phyloP scores from a whole-genome alignment of 257 asterid genomes.

The Forsythia viridissima region DNA sequence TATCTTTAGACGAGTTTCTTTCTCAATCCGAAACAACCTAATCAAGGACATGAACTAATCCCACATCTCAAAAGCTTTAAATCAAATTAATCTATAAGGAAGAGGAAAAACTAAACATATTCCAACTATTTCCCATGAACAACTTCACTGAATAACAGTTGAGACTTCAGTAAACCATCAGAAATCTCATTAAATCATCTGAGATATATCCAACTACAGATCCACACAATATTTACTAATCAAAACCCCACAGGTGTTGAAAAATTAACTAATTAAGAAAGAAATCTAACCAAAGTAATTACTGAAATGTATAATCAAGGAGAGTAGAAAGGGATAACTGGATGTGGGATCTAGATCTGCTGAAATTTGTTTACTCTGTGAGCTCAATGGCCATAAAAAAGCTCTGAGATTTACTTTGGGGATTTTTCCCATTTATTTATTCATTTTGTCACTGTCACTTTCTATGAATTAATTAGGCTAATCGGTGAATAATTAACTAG shows the following conservation, averaged over 20 bases:
- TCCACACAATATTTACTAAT: neutral
- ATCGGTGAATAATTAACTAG: too few relatives aligned
- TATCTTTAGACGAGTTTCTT: neutral
- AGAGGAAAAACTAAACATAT: neutral
- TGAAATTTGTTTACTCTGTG: slow-evolving; percentile 23
- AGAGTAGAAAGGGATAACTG: slow-evolving; percentile 14
- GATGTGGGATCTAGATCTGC: slow-evolving; percentile 47
- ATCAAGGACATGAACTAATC: slow-evolving; percentile 1
- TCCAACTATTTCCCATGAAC: neutral
- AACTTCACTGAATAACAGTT: slow-evolving; percentile 5
- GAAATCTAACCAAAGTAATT: neutral
- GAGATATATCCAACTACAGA: slow-evolving; percentile 5
- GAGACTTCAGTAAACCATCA: neutral
- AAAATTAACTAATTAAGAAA: neutral
- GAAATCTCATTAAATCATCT: slow-evolving; percentile 3
- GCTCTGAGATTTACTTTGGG: neutral
- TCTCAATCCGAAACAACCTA: neutral
- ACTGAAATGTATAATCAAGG: slow-evolving; percentile 14
- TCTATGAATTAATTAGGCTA: neutral
- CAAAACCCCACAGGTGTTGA: neutral
- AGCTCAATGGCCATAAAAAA: slow-evolving; percentile 4
- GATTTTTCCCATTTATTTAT: neutral
- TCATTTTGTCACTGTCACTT: neutral
- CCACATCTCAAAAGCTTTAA: neutral
- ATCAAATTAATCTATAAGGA: slow-evolving; percentile 1